Percentiles rank a stretch among this genome's conserved stretches.
Conservation (phyloP, 352 stramenopile species). For the Saprolegnia diclina region DNA sequence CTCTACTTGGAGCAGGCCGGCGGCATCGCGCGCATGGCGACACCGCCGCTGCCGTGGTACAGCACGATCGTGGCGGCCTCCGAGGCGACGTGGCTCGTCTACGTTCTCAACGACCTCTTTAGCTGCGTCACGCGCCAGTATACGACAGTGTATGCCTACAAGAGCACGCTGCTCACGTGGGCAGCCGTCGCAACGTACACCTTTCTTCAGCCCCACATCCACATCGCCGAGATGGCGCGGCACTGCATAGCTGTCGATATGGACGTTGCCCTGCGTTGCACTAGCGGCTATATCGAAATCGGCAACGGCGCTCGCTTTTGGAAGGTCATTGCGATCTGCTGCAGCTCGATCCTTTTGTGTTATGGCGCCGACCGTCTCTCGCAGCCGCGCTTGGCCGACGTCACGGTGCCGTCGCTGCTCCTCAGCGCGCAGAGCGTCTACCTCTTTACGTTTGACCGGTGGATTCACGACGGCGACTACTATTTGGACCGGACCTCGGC, state of each 20-base stretch:
- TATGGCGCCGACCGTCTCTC: background rate
- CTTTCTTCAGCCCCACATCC: conserved; percentile 4
- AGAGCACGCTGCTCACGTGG: conserved; percentile 1
- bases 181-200: background rate
- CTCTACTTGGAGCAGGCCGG: background rate
- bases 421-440: background rate
- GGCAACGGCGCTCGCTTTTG: background rate
- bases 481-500: conserved; percentile 3
- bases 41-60: conserved; percentile 1
- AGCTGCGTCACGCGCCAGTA: conserved; percentile 6
- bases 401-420: background rate
- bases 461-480: background rate
- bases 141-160: conserved; percentile 5
- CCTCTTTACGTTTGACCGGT: background rate
- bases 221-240: background rate
- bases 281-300: background rate
- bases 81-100: conserved; percentile 14
- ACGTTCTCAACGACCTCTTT: conserved; percentile 22
- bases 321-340: background rate
- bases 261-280: background rate
- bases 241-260: background rate
- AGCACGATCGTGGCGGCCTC: conserved; percentile 4
- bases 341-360: background rate
- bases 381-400: background rate
- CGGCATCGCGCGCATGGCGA: background rate